These are phyloP conservation scores for Anisodus acutangulus DNA, from an alignment of 257 asterid species.

Conservation along the genomic window DNA sequence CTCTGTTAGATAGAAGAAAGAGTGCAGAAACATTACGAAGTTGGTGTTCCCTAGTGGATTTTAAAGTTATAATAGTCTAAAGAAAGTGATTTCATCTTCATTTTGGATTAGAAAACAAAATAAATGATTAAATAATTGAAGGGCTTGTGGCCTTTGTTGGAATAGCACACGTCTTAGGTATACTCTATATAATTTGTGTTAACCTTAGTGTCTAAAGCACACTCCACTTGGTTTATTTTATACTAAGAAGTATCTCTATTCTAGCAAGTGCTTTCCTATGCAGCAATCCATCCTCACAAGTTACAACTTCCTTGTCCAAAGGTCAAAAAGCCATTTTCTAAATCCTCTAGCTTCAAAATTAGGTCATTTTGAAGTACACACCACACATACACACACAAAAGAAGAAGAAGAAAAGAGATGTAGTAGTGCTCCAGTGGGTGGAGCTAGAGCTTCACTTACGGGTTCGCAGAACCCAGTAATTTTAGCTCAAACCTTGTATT, in stretches of 20 bases:
- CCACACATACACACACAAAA: not conserved
- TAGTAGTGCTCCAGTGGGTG: too few relatives aligned
- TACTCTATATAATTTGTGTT: conserved; percentile 33
- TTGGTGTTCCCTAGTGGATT: not conserved
- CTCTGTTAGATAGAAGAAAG: not conserved
- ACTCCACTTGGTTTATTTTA: conserved; percentile 47
- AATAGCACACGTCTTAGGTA: conserved; percentile 48
- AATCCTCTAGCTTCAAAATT: not conserved
- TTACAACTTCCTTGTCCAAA: not conserved
- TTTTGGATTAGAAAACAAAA: not conserved
- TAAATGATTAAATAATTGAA: not conserved
- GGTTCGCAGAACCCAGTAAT: too few relatives aligned
- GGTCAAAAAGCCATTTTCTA: not conserved
- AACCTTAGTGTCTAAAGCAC: conserved; percentile 52
- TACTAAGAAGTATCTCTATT: not conserved
- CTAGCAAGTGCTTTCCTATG: conserved; percentile 44
- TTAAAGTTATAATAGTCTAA: not conserved
- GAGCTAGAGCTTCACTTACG: too few relatives aligned
- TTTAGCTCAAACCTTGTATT: too few relatives aligned
- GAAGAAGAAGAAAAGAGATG: not conserved
- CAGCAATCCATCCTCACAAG: conserved; percentile 40
- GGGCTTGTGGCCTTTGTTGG: conserved; percentile 19
- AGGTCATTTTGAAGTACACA: conserved; percentile 9
- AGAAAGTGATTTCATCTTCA: not conserved
- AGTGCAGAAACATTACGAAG: not conserved